Percentiles rank a stretch among this genome's conserved stretches.
phyloP scores from a whole-genome alignment of 805 yeast species.

The Candida peoriensis region DNA sequence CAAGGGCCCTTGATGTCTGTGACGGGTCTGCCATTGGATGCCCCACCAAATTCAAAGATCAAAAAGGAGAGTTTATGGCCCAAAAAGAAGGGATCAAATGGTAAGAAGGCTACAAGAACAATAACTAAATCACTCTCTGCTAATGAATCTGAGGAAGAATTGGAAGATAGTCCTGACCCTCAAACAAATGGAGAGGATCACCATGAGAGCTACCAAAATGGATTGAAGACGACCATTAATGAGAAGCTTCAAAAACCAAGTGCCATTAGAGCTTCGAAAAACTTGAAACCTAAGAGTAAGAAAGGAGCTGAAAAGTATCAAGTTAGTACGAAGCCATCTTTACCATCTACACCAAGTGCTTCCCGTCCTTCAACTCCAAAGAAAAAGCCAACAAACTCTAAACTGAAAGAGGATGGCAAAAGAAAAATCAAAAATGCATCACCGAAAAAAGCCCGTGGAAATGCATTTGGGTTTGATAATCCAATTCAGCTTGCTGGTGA shows the following conservation, averaged over 20 bases:
- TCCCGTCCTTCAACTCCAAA: conserved; percentile 7
- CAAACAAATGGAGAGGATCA: not conserved
- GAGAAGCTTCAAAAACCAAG: conserved; percentile 19
- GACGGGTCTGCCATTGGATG: conserved; percentile 70
- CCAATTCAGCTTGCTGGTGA: conserved; percentile 26
- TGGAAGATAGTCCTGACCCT: conserved; percentile 1
- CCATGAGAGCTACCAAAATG: not conserved
- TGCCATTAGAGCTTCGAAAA: conserved; percentile 12
- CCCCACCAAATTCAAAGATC: conserved; percentile 57
- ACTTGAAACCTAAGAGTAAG: conserved; percentile 3
- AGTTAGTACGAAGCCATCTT: conserved; percentile 14
- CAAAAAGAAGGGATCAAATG: conserved; percentile 25
- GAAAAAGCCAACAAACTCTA: conserved; percentile 1
- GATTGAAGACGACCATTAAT: conserved; percentile 13
- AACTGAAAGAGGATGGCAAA: conserved; percentile 8
- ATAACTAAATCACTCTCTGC: conserved; percentile 14
- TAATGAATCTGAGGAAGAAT: conserved; percentile 1
- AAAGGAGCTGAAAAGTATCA: conserved; percentile 9
- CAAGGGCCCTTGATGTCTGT: conserved; percentile 52
- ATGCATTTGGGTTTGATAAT: conserved; percentile 40
- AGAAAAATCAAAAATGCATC: conserved; percentile 25
- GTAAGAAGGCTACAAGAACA: conserved; percentile 15
- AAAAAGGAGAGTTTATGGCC: conserved; percentile 55
- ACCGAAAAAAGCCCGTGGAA: conserved; percentile 29
- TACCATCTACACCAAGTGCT: not conserved